Conservation (phyloP, 495 filamentous ascomycete species). For the Neurospora sp. region DNA sequence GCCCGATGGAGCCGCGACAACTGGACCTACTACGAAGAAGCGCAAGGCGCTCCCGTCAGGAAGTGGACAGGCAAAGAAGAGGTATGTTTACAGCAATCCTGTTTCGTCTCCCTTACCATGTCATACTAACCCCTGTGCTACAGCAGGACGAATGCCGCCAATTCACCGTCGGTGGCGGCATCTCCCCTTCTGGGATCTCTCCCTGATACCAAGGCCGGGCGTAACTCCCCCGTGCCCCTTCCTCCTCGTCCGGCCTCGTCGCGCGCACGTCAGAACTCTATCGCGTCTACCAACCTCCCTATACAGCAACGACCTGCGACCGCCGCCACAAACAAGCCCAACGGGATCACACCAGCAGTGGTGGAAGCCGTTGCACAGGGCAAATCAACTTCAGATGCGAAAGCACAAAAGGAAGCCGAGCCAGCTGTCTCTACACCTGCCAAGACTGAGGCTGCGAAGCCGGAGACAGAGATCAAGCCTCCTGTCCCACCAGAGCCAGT, state of each 20-base stretch:
- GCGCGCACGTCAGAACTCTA: constrained; percentile 59
- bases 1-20: constrained; percentile 33
- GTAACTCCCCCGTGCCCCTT: constrained; percentile 33
- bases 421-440: constrained; percentile 2
- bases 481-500: constrained; percentile 12
- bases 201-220: constrained; percentile 30
- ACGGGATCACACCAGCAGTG: constrained; percentile 13
- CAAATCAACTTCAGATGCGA: constrained; percentile 22
- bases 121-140: neutral
- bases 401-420: constrained; percentile 25
- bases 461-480: constrained; percentile 10
- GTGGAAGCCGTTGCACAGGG: constrained; percentile 15
- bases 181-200: constrained; percentile 62
- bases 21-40: constrained; percentile 37
- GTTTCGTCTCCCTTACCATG: neutral
- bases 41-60: constrained; percentile 58
- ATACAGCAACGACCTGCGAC: constrained; percentile 49
- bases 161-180: constrained; percentile 60
- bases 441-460: constrained; percentile 9
- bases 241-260: constrained; percentile 49
- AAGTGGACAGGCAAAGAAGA: constrained; percentile 57
- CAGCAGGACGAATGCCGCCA: constrained; percentile 28
- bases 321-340: constrained; percentile 44
- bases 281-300: constrained; percentile 41
- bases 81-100: constrained; percentile 35